These are phyloP conservation scores for Aspergillus calidoustus DNA, from an alignment of 2,329 filamentous ascomycete species.

Conservation along the genomic window DNA sequence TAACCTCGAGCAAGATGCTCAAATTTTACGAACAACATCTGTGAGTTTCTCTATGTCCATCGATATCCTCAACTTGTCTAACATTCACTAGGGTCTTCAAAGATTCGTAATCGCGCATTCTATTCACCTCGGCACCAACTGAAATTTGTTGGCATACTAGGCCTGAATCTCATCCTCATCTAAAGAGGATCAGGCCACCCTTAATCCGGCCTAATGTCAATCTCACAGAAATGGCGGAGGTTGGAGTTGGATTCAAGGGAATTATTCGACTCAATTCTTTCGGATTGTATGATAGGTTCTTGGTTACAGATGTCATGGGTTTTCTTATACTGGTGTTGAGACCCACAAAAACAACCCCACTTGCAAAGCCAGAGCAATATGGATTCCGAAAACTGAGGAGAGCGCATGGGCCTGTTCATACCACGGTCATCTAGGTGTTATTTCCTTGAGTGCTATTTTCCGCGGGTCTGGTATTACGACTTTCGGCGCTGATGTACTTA, in stretches of 20 bases:
- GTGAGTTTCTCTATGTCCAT: constrained; percentile 35
- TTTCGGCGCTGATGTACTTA: constrained; percentile 9
- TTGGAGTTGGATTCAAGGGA: constrained; percentile 14
- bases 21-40: constrained; percentile 55
- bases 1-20: constrained; percentile 46
- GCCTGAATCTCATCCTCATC: neutral
- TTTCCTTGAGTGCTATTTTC: constrained; percentile 1
- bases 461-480: neutral
- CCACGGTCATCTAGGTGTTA: neutral
- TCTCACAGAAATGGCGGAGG: constrained; percentile 20
- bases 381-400: neutral
- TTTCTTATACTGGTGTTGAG: neutral
- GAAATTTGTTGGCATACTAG: neutral
- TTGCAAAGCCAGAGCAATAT: neutral
- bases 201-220: constrained; percentile 4
- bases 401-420: neutral
- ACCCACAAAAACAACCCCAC: neutral
- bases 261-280: constrained; percentile 3
- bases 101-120: constrained; percentile 27
- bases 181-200: neutral
- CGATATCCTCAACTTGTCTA: constrained; percentile 22
- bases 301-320: constrained; percentile 6
- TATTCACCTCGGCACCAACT: neutral
- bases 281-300: constrained; percentile 15
- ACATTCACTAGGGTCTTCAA: constrained; percentile 39